Percentiles rank a stretch among this genome's conserved stretches.
Conservation (phyloP, 2,329 filamentous ascomycete genomes). For the Fusarium abutilonis region DNA sequence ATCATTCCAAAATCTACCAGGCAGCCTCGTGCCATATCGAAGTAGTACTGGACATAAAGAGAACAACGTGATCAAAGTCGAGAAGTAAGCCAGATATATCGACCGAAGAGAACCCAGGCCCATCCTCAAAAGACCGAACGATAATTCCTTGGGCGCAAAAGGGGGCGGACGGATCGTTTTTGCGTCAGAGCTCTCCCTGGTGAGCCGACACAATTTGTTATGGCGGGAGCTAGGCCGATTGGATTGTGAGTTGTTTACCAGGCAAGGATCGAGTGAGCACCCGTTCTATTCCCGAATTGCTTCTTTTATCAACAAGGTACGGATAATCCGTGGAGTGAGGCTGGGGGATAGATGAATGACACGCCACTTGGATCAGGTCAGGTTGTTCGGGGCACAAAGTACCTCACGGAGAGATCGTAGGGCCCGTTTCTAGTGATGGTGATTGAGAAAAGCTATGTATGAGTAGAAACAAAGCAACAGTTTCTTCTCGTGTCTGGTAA, state of each 20-base stretch:
- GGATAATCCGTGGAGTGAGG: constrained; percentile 15
- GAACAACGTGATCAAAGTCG: background rate
- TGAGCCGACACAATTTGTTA: constrained; percentile 30
- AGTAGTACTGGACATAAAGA: background rate
- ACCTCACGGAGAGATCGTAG: constrained; percentile 38
- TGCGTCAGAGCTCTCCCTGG: constrained; percentile 26
- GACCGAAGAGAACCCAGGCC: background rate
- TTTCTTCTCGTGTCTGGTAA: background rate
- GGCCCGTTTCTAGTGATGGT: background rate
- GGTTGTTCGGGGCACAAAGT: constrained; percentile 37
- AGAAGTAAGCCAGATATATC: background rate
- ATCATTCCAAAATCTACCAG: background rate
- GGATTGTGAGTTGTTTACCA: background rate
- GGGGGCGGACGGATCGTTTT: constrained; percentile 30
- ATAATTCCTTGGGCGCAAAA: constrained; percentile 14
- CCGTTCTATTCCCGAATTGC: background rate
- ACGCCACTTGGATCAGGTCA: constrained; percentile 41
- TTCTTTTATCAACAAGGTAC: background rate
- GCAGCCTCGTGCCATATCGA: background rate
- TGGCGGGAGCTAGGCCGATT: constrained; percentile 36
- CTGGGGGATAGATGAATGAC: constrained; percentile 27
- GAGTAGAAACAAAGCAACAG: background rate
- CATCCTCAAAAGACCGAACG: background rate
- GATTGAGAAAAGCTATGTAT: background rate
- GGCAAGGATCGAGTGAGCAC: background rate